Percentiles rank a stretch among this genome's conserved stretches.
Conservation (phyloP, 2,329 filamentous ascomycete genomes). For the Geoglossum cookeanum region DNA sequence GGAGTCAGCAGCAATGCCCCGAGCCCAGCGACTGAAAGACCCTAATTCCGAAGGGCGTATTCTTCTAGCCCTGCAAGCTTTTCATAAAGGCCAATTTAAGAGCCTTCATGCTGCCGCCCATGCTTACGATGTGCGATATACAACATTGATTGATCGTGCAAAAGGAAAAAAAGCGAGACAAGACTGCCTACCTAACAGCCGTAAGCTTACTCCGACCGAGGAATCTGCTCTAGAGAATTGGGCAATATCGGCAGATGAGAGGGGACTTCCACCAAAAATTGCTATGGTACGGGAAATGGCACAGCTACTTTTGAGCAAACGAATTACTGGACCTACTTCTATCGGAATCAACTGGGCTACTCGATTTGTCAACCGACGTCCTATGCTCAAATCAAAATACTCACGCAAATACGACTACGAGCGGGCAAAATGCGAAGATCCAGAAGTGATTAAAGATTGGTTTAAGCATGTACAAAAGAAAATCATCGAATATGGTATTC, state of each 20-base stretch:
- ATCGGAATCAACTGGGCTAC: not conserved
- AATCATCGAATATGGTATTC: conserved; percentile 8
- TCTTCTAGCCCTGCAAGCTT: too few relatives aligned
- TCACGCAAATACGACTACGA: not conserved
- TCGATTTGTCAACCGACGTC: not conserved
- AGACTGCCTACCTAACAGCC: too few relatives aligned
- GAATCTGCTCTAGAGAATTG: not conserved
- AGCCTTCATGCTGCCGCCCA: too few relatives aligned
- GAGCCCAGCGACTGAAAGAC: not conserved
- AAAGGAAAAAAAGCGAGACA: too few relatives aligned
- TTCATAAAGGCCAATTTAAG: too few relatives aligned
- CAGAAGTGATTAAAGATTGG: not conserved
- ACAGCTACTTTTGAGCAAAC: not conserved
- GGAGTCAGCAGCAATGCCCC: too few relatives aligned
- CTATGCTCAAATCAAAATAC: conserved; percentile 1
- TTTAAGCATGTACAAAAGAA: not conserved
- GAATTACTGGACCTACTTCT: not conserved
- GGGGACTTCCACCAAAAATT: not conserved
- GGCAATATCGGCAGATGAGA: not conserved
- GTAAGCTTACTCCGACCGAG: not conserved
- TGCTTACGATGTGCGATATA: too few relatives aligned
- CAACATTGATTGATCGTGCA: too few relatives aligned
- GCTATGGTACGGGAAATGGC: not conserved
- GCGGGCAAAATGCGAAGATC: not conserved
- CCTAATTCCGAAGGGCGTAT: too few relatives aligned